Conservation (phyloP, 306 rosid genomes). For the Cucumis cinereus region DNA sequence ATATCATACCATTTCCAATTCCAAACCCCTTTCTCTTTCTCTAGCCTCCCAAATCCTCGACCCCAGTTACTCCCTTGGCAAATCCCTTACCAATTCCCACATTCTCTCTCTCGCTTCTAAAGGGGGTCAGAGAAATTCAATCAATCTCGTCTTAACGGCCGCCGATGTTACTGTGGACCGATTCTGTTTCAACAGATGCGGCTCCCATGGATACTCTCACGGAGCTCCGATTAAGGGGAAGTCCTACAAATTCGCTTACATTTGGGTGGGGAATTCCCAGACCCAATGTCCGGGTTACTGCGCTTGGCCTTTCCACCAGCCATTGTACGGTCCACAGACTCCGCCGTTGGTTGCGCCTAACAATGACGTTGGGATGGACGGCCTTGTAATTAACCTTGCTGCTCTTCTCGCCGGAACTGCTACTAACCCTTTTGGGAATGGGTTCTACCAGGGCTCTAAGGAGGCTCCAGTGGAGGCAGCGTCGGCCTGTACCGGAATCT, state of each 20-base stretch:
- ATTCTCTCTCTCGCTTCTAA: slow-evolving; percentile 30
- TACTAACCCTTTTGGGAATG: slow-evolving; percentile 46
- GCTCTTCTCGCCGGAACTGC: slow-evolving; percentile 39
- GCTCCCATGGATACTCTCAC: slow-evolving; percentile 29
- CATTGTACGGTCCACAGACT: slow-evolving; percentile 42
- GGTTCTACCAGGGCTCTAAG: slow-evolving; percentile 49
- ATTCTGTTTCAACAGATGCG: slow-evolving; percentile 46
- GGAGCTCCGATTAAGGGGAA: slow-evolving; percentile 8
- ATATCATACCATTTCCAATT: slow-evolving; percentile 13
- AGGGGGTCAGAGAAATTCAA: slow-evolving; percentile 19
- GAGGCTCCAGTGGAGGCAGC: slow-evolving; percentile 56
- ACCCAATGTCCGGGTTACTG: slow-evolving; percentile 56
- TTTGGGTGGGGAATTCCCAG: slow-evolving; percentile 62
- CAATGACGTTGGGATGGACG: slow-evolving; percentile 61
- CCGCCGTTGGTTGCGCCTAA: slow-evolving; percentile 43
- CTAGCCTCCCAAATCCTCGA: slow-evolving; percentile 28
- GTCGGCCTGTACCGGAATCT: slow-evolving; percentile 46
- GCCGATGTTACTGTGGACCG: slow-evolving; percentile 37
- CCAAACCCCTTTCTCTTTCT: slow-evolving; percentile 10
- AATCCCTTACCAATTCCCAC: slow-evolving; percentile 28
- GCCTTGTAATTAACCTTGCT: slow-evolving; percentile 47
- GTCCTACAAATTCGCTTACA: slow-evolving; percentile 16
- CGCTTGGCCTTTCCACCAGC: slow-evolving; percentile 62
- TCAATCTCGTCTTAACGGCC: slow-evolving; percentile 42
- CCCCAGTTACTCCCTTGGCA: slow-evolving; percentile 27